phyloP scores from a whole-genome alignment of 495 filamentous ascomycete genomes.

The Chaetomium cochliodes region DNA sequence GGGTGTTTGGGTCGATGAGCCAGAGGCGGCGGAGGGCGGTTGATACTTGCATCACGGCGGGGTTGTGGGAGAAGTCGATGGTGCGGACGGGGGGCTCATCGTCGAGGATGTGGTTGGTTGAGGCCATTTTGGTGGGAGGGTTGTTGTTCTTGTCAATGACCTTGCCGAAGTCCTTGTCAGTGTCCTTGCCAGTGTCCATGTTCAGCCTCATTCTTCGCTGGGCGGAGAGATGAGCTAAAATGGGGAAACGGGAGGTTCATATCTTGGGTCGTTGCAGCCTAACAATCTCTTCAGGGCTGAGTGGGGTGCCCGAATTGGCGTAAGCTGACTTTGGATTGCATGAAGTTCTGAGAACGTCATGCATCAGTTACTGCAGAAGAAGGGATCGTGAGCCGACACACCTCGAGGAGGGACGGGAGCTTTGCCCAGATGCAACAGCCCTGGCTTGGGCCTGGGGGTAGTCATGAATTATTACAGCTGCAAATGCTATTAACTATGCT shows the following conservation, averaged over 20 bases:
- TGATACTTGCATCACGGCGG: conserved; percentile 6
- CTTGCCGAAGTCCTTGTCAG: no score
- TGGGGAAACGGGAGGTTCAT: not conserved
- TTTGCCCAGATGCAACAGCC: not conserved
- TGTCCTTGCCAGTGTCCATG: not conserved
- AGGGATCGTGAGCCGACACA: not conserved
- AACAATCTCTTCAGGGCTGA: not conserved
- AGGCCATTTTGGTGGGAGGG: not conserved
- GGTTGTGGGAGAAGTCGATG: conserved; percentile 1
- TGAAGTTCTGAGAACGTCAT: no score
- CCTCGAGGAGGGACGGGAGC: not conserved
- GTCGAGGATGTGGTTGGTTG: not conserved
- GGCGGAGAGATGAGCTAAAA: not conserved
- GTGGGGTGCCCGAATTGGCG: not conserved
- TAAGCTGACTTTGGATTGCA: not conserved
- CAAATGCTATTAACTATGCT: not conserved
- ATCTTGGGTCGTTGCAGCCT: not conserved
- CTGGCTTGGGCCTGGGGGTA: no score
- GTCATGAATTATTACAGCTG: not conserved
- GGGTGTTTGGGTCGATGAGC: not conserved
- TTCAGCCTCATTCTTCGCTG: not conserved
- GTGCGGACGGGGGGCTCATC: not conserved
- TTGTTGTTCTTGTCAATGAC: not conserved
- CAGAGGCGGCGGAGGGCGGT: not conserved
- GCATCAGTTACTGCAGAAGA: no score